phyloP scores from a whole-genome alignment of 2,329 filamentous ascomycete genomes.

The Akanthomyces uredinophilus region DNA sequence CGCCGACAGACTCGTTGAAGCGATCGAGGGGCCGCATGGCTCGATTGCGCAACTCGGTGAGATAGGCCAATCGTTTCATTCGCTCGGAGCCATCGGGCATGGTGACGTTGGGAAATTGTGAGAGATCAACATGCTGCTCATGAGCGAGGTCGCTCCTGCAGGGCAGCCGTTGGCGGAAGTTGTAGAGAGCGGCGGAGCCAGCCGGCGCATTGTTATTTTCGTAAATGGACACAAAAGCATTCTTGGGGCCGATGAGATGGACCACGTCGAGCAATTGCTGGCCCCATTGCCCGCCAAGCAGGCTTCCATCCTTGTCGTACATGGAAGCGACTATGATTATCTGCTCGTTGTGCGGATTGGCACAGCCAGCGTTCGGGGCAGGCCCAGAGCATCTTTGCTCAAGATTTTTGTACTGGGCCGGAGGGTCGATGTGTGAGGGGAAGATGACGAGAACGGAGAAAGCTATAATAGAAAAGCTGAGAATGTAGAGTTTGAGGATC shows the following conservation, averaged over 20 bases:
- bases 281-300: slow-evolving; percentile 62
- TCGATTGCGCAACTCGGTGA: slow-evolving; percentile 68
- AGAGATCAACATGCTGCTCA: slow-evolving; percentile 53
- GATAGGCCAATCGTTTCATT: slow-evolving; percentile 68
- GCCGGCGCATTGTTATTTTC: slow-evolving; percentile 61
- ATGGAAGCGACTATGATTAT: slow-evolving; percentile 71
- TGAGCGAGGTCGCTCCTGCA: slow-evolving; percentile 49
- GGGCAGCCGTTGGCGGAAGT: slow-evolving; percentile 44
- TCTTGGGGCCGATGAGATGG: slow-evolving; percentile 59
- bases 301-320: slow-evolving; percentile 56
- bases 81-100: slow-evolving; percentile 57
- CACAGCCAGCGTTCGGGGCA: slow-evolving; percentile 28
- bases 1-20: slow-evolving; percentile 31
- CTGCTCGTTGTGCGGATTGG: slow-evolving; percentile 49
- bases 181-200: slow-evolving; percentile 49
- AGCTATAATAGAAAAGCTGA: slow-evolving; percentile 28
- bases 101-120: slow-evolving; percentile 52
- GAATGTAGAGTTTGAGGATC: slow-evolving; percentile 21
- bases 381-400: slow-evolving; percentile 27
- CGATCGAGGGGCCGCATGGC: slow-evolving; percentile 59
- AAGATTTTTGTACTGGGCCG: slow-evolving; percentile 33
- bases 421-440: slow-evolving; percentile 38
- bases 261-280: slow-evolving; percentile 55
- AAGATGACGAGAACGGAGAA: slow-evolving; percentile 33
- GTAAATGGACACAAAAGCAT: slow-evolving; percentile 68